Evolutionary conservation across 768 basidiomycete genomes (phyloP).

Genomic region (Lactarius trivialis): DNA sequence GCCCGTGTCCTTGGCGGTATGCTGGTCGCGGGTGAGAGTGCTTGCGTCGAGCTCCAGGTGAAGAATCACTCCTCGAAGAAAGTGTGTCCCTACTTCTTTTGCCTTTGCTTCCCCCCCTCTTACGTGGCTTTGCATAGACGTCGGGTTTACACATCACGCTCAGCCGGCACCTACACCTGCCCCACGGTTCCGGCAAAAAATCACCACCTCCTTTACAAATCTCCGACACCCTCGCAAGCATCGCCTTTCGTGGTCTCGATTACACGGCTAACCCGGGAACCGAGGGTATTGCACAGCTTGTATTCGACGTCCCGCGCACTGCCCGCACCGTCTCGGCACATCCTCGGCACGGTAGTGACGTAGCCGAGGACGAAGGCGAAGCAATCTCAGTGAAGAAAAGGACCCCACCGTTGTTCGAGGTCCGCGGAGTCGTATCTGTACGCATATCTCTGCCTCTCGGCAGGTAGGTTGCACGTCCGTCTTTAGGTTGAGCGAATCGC

Average conservation of each 20-base stretch:
- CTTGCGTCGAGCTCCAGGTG: slow-evolving; percentile 68
- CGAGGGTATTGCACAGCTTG: slow-evolving; percentile 73
- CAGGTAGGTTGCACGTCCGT: slow-evolving; percentile 41
- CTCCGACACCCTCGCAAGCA: slow-evolving; percentile 60
- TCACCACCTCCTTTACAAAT: slow-evolving; percentile 50
- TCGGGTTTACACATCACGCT: slow-evolving; percentile 57
- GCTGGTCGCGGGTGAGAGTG: slow-evolving; percentile 60
- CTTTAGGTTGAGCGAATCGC: not conserved
- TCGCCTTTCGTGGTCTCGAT: slow-evolving; percentile 68
- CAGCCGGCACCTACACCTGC: slow-evolving; percentile 53
- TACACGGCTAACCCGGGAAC: slow-evolving; percentile 66
- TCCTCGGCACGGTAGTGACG: slow-evolving; percentile 46
- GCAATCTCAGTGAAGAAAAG: not conserved
- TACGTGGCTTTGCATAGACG: slow-evolving; percentile 42
- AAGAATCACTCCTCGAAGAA: slow-evolving; percentile 79
- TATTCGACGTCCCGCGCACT: slow-evolving; percentile 68
- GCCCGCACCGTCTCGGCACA: slow-evolving; percentile 64
- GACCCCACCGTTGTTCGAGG: slow-evolving; percentile 50
- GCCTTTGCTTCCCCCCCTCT: not conserved
- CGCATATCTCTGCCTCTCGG: slow-evolving; percentile 68
- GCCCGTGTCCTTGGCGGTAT: slow-evolving; percentile 58
- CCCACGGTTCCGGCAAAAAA: slow-evolving; percentile 33
- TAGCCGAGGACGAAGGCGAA: slow-evolving; percentile 32
- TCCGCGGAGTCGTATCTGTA: slow-evolving; percentile 55
- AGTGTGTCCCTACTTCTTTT: slow-evolving; percentile 35